Evolutionary conservation across 495 filamentous ascomycete species (phyloP), one percentile per base, ranked within the genome.

Genomic region (Penicillium cataractarum): DNA sequence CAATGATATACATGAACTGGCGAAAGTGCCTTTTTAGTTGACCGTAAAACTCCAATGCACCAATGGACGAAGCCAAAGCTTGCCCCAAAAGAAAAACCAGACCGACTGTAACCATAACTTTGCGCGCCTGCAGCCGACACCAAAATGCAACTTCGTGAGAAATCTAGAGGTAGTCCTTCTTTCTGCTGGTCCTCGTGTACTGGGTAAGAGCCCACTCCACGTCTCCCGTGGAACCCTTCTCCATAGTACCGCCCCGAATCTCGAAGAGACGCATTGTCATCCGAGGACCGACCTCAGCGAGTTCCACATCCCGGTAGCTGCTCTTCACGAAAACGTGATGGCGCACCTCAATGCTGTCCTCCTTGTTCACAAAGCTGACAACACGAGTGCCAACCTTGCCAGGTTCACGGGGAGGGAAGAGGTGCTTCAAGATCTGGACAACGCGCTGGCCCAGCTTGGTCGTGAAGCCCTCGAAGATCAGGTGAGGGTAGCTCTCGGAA

Each of bases 201-300:
- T 97, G 93, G 59, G 90, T 95, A 63, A 98, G 78, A 55, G 90
- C 87, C 95, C 95, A 99, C 76, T 99, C 96, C 33, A 91, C 85
- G 80, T 98, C 96, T n/a, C 93, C 94, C 65, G 92, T 91, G 65
- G 96, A 96, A 68, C 74, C 77, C 64, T 94, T 96, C 71, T 97
- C 95, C 49, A 97, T 79, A 3, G 94, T 95, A n/a, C 95, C 94
- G 56, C 90, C 88, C 51, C 92, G 83, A 61, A 99, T 96, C 74
- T 97, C 92, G 77, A 98, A 99, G 27, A 93, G 82, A 69, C 90
- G 85, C 93, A 99, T 96, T 6, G 93, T 96, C 90, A 98, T 96
- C 58, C 95, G 83, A 5, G 95, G 95, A 0, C 95, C 95, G 44
- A 99, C 96, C 75, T 99, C 95, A 19, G 92, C 91, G 63, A 99